Base-by-base conservation (phyloP, 805 yeast species). In the Candida germanica region DNA sequence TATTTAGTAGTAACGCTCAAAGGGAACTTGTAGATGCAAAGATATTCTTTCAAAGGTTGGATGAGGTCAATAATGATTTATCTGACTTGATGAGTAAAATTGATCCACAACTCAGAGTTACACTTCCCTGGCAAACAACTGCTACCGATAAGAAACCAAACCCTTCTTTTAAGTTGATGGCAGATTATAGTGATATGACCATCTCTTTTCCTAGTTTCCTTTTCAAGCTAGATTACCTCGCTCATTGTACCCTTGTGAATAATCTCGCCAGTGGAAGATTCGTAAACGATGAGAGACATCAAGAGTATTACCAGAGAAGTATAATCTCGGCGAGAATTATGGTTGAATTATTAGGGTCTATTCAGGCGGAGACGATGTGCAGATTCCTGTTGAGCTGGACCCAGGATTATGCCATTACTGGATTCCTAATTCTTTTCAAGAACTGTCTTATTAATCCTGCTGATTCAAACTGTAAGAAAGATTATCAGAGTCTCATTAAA, bases 261-360 rank as follows among this genome's bases (percentile, higher is more conserved):
- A 38, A 65, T 29, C 48, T 58, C 2, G 61, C 65, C 10, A 49
- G 55, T 35, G 47, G 18, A 44, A 28, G 38, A 11, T 38, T 36
- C 3, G 30, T 40, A 5, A 44, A 46, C 2, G 50, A 46, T 29
- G 36, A 40, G n/a, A 43, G 44, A 24, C 43, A 35, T 25, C 19
- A 43, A 4, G 26, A 33, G 9, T 53, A 43, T 40, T 46, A 58
- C 1, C 42, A 44, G 14, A 38, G 51, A 11, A 49, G 64, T 2
- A 43, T 56, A 18, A 58, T 57, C n/a, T 49, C 58, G 38, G 54
- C 66, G 13, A 43, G 66, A 21, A 44, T 51, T 4, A 41, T 59
- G 3, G 37, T 61, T 21, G 47, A 50, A 22, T 31, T 51, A 9
- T 40, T 51, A 2, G 40, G 41, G 3, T 36, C 41, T 7, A 17